Evolutionary conservation across 2,329 filamentous ascomycete genomes (phyloP), one percentile per base, ranked within the genome.

Genomic region (Trichoderma polysporum): DNA sequence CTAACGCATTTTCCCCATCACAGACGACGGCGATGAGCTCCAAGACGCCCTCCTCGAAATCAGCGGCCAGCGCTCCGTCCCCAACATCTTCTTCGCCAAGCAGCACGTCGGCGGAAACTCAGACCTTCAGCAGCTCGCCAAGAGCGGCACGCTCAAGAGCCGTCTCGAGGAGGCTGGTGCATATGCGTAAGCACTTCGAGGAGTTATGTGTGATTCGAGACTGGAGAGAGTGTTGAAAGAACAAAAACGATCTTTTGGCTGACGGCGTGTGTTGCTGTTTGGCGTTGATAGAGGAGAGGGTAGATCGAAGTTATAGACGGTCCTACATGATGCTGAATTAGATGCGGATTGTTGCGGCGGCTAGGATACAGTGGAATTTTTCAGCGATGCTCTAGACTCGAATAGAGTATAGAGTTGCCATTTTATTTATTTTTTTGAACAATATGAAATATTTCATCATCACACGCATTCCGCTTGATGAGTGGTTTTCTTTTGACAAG

Each of bases 91-190:
- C 85, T 98, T 99, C 81, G 83, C 82, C 73, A 83, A 93, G 83
- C 83, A 96, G 84, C 94, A 97, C 82, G 96, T 99, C 78, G 95
- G 95, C 70, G 95, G 95, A 73, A 98, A 98, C 87, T 97, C 93
- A 27, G 94, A 96, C 71, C 81, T 98, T 63, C 85, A 88, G 72
- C 74, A 75, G 35, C 79, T 95, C 72, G 81, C 92, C 65, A 75
- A 71, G 41, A 69, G 70, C 17, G 79, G 76, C 70, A 75, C 81
- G 74, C 77, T 82, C 31, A 74, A 80, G 74, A 69, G 72, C 41
- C 72, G 84, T 57, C 76, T 86, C 59, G 71, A 74, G 71, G 76
- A 79, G 33, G 81, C 80, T 25, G 79, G 78, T 69, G 83, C 81
- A 58, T 61, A 82, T 66, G 76, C 74, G 76, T 81, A 80, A 81